A percentile compares a stretch with the other conserved stretches of the same genome.
phyloP scores from a whole-genome alignment of 176 grass and related monocot species.

The Sorghum bicolor region DNA sequence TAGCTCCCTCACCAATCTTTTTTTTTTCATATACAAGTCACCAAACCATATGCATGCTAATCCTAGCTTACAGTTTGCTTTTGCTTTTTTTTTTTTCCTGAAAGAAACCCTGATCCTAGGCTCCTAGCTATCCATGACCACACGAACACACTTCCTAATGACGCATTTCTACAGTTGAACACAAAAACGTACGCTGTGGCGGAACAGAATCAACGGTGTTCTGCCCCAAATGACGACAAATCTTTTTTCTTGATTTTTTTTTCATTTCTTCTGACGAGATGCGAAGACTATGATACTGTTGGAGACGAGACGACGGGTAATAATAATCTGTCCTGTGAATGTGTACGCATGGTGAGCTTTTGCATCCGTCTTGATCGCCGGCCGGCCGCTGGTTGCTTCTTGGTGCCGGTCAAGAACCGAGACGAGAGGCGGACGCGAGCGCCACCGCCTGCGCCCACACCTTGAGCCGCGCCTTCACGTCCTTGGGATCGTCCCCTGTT shows the following conservation, averaged over 20 bases:
- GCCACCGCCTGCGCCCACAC: slow-evolving; percentile 60
- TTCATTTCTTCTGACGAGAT: neutral
- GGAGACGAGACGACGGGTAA: neutral
- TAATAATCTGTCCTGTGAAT: neutral
- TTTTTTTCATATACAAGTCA: neutral
- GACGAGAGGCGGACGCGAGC: slow-evolving; percentile 27
- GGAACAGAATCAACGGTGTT: too few relatives aligned
- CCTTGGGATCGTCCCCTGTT: slow-evolving; percentile 50
- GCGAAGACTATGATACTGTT: neutral
- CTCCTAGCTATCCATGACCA: neutral
- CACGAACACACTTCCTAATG: neutral
- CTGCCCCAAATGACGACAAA: neutral
- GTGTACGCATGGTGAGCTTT: neutral
- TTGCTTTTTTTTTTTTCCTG: neutral
- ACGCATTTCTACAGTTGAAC: slow-evolving; percentile 14
- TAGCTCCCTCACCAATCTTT: neutral
- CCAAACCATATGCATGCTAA: neutral
- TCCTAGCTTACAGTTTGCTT: neutral
- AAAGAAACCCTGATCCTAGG: neutral
- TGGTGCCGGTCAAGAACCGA: slow-evolving; percentile 11
- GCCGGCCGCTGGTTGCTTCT: neutral
- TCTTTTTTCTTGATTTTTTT: neutral
- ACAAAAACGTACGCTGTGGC: neutral
- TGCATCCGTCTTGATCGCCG: neutral
- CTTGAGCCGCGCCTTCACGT: slow-evolving; percentile 64